phyloP scores from a whole-genome alignment of 2,329 filamentous ascomycete species.

The Phaeosphaeria sp. region DNA sequence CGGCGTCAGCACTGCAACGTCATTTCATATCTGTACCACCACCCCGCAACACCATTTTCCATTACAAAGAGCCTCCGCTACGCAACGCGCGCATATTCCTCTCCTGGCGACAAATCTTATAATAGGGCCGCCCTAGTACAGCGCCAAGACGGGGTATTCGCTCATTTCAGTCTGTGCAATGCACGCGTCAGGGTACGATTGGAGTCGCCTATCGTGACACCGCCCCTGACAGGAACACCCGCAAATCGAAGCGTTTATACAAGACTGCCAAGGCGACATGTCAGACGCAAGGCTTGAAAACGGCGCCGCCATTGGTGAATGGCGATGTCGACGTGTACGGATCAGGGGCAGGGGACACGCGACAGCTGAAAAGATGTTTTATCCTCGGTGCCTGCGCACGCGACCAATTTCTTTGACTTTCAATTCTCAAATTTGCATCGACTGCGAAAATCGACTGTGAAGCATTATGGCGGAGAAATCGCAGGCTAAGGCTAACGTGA shows the following conservation, averaged over 20 bases:
- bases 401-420: neutral
- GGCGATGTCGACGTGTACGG: constrained; percentile 2
- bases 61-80: neutral
- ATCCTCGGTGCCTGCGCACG: neutral
- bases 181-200: constrained; percentile 12
- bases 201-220: constrained; percentile 15
- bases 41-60: neutral
- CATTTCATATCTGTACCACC: neutral
- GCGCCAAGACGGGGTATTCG: constrained; percentile 20
- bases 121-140: constrained; percentile 11
- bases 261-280: constrained; percentile 15
- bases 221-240: constrained; percentile 11
- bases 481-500: constrained; percentile 8
- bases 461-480: constrained; percentile 20
- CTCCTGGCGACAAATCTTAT: neutral
- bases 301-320: neutral
- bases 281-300: constrained; percentile 18
- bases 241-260: constrained; percentile 12
- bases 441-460: neutral
- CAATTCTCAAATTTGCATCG: neutral
- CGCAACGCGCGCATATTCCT: constrained; percentile 1
- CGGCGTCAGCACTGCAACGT: neutral
- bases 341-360: constrained; percentile 10
- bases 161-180: constrained; percentile 12
- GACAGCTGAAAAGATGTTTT: constrained; percentile 3